Conservation (phyloP, 768 basidiomycete genomes). For the Podaxis sp. region DNA sequence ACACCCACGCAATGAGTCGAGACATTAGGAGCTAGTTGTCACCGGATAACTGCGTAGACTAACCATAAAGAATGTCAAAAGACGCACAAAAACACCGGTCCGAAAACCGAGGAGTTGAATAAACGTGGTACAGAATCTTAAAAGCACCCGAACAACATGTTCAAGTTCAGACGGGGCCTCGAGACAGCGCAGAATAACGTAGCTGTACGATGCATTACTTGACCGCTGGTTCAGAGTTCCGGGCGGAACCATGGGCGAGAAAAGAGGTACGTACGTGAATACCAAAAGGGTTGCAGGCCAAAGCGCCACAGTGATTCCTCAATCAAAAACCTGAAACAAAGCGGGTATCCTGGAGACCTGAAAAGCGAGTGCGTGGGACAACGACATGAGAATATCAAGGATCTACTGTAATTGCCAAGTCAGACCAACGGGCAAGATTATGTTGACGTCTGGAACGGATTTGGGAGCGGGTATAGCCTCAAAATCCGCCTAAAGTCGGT, state of each 20-base stretch:
- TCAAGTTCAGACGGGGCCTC: background rate
- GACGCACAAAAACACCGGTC: background rate
- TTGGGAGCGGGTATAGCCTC: constrained; percentile 4
- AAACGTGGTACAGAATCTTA: background rate
- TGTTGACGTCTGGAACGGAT: background rate
- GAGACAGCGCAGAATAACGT: background rate
- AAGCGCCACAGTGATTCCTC: background rate
- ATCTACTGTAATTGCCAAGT: background rate
- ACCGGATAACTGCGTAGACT: background rate
- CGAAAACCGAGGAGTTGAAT: constrained; percentile 5
- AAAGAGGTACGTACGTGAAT: background rate
- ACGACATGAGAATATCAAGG: constrained; percentile 8
- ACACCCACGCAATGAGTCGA: background rate
- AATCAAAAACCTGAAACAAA: constrained; percentile 11
- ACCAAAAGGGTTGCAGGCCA: background rate
- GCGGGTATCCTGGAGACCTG: background rate
- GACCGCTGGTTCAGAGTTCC: background rate
- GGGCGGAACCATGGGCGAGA: background rate
- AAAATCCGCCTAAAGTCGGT: constrained; percentile 10
- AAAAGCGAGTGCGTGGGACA: background rate
- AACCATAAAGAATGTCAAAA: background rate
- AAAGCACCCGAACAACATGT: background rate
- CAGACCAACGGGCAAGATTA: background rate
- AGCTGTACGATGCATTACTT: background rate
- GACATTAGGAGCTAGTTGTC: background rate